Evolutionary conservation across 257 asterid genomes (phyloP).

Genomic region (Ilex asprella): DNA sequence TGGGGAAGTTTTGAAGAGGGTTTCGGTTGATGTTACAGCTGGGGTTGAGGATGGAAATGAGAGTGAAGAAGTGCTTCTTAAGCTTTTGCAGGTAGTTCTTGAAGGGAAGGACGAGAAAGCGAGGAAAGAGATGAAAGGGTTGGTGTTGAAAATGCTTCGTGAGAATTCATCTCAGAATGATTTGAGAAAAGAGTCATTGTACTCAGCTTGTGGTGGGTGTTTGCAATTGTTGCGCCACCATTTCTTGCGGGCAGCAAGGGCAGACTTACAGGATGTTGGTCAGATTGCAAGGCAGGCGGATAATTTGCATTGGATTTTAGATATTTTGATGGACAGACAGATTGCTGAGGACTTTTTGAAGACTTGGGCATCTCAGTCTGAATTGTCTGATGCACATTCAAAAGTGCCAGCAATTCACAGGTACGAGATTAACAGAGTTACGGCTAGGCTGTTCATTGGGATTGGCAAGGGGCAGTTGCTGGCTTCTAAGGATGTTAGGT

Average conservation of each 20-base stretch:
- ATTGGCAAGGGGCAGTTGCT: slow-evolving; percentile 86
- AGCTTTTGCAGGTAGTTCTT: slow-evolving; percentile 77
- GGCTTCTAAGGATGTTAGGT: slow-evolving; percentile 74
- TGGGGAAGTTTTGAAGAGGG: slow-evolving; percentile 80
- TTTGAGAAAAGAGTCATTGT: slow-evolving; percentile 70
- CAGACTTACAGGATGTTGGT: slow-evolving; percentile 37
- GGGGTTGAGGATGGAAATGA: slow-evolving; percentile 36
- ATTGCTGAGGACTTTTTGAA: slow-evolving; percentile 71
- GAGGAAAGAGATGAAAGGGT: slow-evolving; percentile 79
- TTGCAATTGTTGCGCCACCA: slow-evolving; percentile 44
- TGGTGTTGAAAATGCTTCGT: slow-evolving; percentile 76
- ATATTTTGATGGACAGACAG: slow-evolving; percentile 76
- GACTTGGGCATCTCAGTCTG: slow-evolving; percentile 66
- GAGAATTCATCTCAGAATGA: slow-evolving; percentile 73
- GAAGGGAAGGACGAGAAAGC: slow-evolving; percentile 98
- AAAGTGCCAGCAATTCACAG: slow-evolving; percentile 73
- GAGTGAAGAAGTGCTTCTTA: slow-evolving; percentile 72
- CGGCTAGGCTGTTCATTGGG: slow-evolving; percentile 89
- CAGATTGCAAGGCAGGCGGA: slow-evolving; percentile 89
- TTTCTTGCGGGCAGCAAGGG: slow-evolving; percentile 49
- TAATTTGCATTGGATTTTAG: slow-evolving; percentile 87
- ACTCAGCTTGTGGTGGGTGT: slow-evolving; percentile 68
- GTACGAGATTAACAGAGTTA: slow-evolving; percentile 71
- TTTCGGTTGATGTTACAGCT: slow-evolving; percentile 58
- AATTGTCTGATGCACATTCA: slow-evolving; percentile 54